Conservation (phyloP, 2,329 filamentous ascomycete species). For the Neonectria sp. region DNA sequence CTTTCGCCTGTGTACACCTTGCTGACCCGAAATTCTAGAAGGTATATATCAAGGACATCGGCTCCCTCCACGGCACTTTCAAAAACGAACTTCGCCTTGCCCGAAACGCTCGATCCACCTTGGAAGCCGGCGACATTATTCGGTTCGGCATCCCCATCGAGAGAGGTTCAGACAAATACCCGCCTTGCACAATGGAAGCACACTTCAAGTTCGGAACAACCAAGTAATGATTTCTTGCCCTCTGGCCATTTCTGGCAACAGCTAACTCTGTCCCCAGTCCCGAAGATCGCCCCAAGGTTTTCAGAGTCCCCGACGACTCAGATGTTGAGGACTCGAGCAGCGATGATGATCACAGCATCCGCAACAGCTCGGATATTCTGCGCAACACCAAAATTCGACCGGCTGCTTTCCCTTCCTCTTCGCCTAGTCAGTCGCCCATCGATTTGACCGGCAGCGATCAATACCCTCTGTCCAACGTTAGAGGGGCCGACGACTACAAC, state of each 20-base stretch:
- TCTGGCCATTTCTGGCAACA: background rate
- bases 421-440: slow-evolving; percentile 32
- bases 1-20: slow-evolving; percentile 1
- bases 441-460: slow-evolving; percentile 44
- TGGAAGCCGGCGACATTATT: slow-evolving; percentile 51
- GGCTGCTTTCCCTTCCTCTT: slow-evolving; percentile 17
- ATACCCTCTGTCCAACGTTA: slow-evolving; percentile 32
- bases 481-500: slow-evolving; percentile 27
- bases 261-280: slow-evolving; percentile 45
- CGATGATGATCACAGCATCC: slow-evolving; percentile 46
- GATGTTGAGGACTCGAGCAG: slow-evolving; percentile 51
- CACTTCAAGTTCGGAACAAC: slow-evolving; percentile 47
- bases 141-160: slow-evolving; percentile 56
- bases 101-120: slow-evolving; percentile 26
- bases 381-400: slow-evolving; percentile 49
- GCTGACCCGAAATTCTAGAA: slow-evolving; percentile 53
- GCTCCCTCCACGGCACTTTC: slow-evolving; percentile 69
- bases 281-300: slow-evolving; percentile 50
- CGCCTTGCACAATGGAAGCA: slow-evolving; percentile 56
- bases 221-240: slow-evolving; percentile 38
- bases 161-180: slow-evolving; percentile 52
- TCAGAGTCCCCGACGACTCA: slow-evolving; percentile 60
- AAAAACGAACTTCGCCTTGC: slow-evolving; percentile 54
- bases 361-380: slow-evolving; percentile 47
- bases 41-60: slow-evolving; percentile 61